These are phyloP conservation scores for Oenanthe javanica DNA, from an alignment of 140 eudicot genomes.

Conservation along the genomic window DNA sequence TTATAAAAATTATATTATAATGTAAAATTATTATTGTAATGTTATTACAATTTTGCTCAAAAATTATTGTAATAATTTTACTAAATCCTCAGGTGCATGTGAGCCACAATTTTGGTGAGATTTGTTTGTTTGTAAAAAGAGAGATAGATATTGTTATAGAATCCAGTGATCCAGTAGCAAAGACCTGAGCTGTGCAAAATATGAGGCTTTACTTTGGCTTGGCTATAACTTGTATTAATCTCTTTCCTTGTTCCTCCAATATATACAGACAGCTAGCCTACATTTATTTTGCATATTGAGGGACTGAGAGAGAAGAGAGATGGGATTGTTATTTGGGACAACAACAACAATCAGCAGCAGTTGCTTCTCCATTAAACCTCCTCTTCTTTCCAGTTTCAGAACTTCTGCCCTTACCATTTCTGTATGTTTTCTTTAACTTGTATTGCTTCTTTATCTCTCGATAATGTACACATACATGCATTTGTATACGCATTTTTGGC, in stretches of 20 bases:
- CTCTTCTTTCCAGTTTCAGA: neutral
- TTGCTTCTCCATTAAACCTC: neutral
- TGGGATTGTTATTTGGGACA: neutral
- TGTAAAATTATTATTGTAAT: no score
- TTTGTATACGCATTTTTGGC: neutral
- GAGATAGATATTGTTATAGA: neutral
- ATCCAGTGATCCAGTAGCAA: conserved; percentile 2
- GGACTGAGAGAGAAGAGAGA: neutral
- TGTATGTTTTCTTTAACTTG: conserved; percentile 3
- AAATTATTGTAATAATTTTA: no score
- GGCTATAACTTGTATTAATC: neutral
- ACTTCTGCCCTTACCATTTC: neutral
- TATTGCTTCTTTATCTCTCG: neutral
- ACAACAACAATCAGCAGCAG: neutral
- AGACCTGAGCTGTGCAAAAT: neutral
- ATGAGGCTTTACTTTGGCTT: neutral
- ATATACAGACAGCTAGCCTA: neutral
- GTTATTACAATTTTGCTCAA: no score
- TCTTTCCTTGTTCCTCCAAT: neutral
- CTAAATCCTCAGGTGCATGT: neutral
- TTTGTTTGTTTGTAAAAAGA: neutral
- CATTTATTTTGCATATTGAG: neutral
- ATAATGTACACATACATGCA: no score
- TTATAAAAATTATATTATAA: no score
- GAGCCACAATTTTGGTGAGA: neutral